These are phyloP conservation scores for Arabidopsis arenosa DNA, from an alignment of 345 rosid genomes.

Conservation along the genomic window DNA sequence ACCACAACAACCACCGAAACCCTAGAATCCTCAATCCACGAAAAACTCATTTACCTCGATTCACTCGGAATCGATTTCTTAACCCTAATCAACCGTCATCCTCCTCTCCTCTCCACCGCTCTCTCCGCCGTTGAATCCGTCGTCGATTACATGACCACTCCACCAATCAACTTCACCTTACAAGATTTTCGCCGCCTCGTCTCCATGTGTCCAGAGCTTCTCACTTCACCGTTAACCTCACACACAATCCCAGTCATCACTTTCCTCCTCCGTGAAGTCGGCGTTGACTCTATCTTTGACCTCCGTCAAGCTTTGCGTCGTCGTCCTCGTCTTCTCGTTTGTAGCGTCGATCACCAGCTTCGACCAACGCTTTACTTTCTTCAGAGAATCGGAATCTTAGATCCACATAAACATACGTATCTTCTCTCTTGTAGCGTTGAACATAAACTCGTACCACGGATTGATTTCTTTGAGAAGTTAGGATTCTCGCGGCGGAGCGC, in stretches of 20 bases:
- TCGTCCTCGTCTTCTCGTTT: slow-evolving; percentile 81
- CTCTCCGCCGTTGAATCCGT: slow-evolving; percentile 64
- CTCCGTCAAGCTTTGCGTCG: slow-evolving; percentile 66
- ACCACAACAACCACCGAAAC: background rate
- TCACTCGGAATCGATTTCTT: slow-evolving; percentile 79
- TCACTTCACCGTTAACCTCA: slow-evolving; percentile 51
- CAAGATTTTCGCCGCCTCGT: slow-evolving; percentile 69
- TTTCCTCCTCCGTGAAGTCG: slow-evolving; percentile 90
- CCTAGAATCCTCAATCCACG: slow-evolving; percentile 58
- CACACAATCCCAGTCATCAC: slow-evolving; percentile 67
- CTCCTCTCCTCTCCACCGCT: slow-evolving; percentile 58
- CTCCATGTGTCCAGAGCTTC: slow-evolving; percentile 78
- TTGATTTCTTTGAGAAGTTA: slow-evolving; percentile 64
- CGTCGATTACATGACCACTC: slow-evolving; percentile 61
- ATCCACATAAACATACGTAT: slow-evolving; percentile 69
- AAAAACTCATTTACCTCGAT: slow-evolving; percentile 78
- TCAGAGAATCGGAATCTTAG: slow-evolving; percentile 70
- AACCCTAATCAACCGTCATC: slow-evolving; percentile 58
- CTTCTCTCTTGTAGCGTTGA: slow-evolving; percentile 88
- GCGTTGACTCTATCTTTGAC: slow-evolving; percentile 54
- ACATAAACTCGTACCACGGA: slow-evolving; percentile 66
- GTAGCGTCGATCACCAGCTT: slow-evolving; percentile 62
- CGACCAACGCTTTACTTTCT: slow-evolving; percentile 85
- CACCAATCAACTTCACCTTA: slow-evolving; percentile 54
- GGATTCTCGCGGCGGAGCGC: slow-evolving; percentile 71